A percentile compares a stretch with the other conserved stretches of the same genome.
Conservation (phyloP, 257 asterid genomes). For the Striga asiatica region DNA sequence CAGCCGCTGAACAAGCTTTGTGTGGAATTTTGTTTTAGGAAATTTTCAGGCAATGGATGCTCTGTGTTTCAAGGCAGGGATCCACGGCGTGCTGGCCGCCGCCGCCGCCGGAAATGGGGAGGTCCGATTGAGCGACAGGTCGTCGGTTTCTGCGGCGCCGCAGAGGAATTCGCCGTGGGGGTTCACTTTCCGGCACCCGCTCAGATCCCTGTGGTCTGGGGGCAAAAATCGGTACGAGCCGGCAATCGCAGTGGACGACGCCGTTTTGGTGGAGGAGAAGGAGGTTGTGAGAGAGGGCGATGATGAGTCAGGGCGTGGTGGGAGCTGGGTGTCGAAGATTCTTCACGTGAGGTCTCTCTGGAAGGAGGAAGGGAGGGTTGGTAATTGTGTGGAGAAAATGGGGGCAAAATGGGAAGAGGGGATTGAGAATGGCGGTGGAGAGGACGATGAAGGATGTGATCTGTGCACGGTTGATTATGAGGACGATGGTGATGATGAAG, state of each 20-base stretch:
- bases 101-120: conserved; percentile 36
- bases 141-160: conserved; percentile 46
- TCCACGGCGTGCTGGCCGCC: conserved; percentile 49
- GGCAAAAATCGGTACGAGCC: conserved; percentile 39
- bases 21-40: conserved; percentile 4
- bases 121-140: conserved; percentile 35
- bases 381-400: conserved; percentile 23
- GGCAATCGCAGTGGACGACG: conserved; percentile 51
- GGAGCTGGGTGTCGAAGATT: conserved; percentile 67
- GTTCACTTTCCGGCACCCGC: conserved; percentile 56
- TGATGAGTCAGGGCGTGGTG: conserved; percentile 24
- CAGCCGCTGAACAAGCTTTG: neutral
- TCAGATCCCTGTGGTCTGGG: conserved; percentile 65
- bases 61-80: conserved; percentile 61
- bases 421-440: conserved; percentile 14
- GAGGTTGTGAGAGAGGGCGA: conserved; percentile 21
- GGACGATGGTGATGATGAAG: conserved; percentile 38
- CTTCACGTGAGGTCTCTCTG: conserved; percentile 54
- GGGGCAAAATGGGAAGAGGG: conserved; percentile 22
- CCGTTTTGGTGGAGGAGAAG: conserved; percentile 50
- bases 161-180: conserved; percentile 63
- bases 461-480: conserved; percentile 35
- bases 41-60: conserved; percentile 43
- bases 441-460: conserved; percentile 37
- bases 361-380: conserved; percentile 26